These are phyloP conservation scores for Adansonia gregorii DNA, from an alignment of 441 rosid genomes.

Conservation along the genomic window DNA sequence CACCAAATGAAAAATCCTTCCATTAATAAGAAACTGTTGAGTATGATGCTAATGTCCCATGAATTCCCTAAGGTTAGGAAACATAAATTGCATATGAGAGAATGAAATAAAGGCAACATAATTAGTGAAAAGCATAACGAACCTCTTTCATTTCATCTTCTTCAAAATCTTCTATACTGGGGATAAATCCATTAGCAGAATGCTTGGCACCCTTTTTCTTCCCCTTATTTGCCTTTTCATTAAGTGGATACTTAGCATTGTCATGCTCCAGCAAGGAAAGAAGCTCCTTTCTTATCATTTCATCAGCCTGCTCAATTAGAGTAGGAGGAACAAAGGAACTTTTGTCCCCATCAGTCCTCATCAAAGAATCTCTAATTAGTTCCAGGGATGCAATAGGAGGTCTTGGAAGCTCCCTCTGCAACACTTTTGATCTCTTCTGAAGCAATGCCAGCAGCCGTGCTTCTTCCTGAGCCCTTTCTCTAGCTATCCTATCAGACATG, in stretches of 20 bases:
- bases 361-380: constrained; percentile 75
- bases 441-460: constrained; percentile 80
- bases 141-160: constrained; percentile 81
- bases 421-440: constrained; percentile 93
- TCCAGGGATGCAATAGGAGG: constrained; percentile 90
- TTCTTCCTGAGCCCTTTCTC: constrained; percentile 95
- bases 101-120: neutral
- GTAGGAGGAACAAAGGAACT: constrained; percentile 95
- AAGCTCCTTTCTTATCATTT: constrained; percentile 82
- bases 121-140: constrained; percentile 23
- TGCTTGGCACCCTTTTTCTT: constrained; percentile 80
- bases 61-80: constrained; percentile 2
- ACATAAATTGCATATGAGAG: neutral
- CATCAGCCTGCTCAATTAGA: constrained; percentile 82
- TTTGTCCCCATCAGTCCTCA: constrained; percentile 84
- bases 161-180: constrained; percentile 74
- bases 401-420: constrained; percentile 96
- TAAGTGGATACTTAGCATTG: constrained; percentile 95
- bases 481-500: constrained; percentile 90
- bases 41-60: neutral
- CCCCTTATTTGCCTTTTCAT: constrained; percentile 64
- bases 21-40: neutral
- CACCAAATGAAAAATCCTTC: constrained; percentile 5
- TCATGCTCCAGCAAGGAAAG: constrained; percentile 81
- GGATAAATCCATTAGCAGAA: constrained; percentile 57